Evolutionary conservation across 306 rosid species (phyloP).

Genomic region (Spatholobus suberectus): DNA sequence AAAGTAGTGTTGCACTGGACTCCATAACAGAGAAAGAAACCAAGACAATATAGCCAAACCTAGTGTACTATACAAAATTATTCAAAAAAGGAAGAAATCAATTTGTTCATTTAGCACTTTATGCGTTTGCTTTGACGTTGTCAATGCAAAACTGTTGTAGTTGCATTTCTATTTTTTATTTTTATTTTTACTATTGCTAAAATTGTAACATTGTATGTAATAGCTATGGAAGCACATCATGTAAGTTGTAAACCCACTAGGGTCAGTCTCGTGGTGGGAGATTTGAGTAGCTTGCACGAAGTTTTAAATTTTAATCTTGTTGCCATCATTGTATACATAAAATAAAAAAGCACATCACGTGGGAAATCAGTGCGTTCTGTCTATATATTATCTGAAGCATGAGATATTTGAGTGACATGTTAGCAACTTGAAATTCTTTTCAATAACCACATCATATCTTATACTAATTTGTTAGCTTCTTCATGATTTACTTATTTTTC

Average conservation of each 20-base stretch:
- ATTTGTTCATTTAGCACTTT: not conserved
- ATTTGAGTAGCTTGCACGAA: too few species aligned
- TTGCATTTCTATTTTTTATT: not conserved
- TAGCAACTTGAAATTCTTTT: too few species aligned
- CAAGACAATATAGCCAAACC: conserved; percentile 23
- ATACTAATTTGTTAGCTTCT: too few species aligned
- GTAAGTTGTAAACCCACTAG: too few species aligned
- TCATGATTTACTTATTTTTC: too few species aligned
- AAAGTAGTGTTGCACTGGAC: not conserved
- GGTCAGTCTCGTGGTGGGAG: too few species aligned
- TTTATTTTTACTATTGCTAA: not conserved
- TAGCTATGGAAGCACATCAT: not conserved
- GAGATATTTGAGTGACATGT: not conserved
- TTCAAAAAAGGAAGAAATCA: conserved; percentile 12
- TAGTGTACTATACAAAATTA: conserved; percentile 7
- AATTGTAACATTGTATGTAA: not conserved
- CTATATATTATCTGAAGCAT: not conserved
- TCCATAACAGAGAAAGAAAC: conserved; percentile 44
- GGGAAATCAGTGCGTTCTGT: not conserved
- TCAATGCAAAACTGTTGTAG: not conserved
- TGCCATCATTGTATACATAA: too few species aligned
- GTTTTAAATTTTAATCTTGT: too few species aligned
- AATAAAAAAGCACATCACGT: not conserved
- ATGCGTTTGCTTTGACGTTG: not conserved
- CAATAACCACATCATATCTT: too few species aligned